Percentiles rank a stretch among this genome's conserved stretches.
phyloP scores from a whole-genome alignment of 768 basidiomycete genomes.

The Ephemerocybe angulata region DNA sequence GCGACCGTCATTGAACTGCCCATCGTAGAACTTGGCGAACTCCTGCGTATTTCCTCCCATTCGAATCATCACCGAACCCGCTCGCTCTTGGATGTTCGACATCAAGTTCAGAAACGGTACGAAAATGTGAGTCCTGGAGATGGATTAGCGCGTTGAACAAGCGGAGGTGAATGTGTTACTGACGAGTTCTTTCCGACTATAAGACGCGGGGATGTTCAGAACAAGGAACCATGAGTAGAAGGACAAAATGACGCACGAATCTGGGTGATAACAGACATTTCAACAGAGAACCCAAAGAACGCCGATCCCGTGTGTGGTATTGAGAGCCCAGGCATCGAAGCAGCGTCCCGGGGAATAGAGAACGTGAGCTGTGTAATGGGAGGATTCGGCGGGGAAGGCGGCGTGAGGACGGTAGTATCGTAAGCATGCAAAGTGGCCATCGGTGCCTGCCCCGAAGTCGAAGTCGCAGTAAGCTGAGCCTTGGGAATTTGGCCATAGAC shows the following conservation, averaged over 20 bases:
- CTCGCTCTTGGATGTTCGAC: slow-evolving; percentile 62
- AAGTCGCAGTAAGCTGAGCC: slow-evolving; percentile 15
- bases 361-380: slow-evolving; percentile 38
- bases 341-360: slow-evolving; percentile 35
- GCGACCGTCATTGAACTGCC: neutral
- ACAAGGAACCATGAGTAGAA: neutral
- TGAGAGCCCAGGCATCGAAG: slow-evolving; percentile 20
- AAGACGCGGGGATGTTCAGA: neutral
- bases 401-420: slow-evolving; percentile 44
- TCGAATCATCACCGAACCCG: slow-evolving; percentile 59
- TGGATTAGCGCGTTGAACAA: neutral
- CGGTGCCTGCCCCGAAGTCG: slow-evolving; percentile 3
- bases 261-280: slow-evolving; percentile 58
- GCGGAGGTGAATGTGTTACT: neutral
- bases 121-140: slow-evolving; percentile 33
- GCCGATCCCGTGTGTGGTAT: slow-evolving; percentile 10
- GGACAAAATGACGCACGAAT: slow-evolving; percentile 37
- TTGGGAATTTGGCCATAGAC: slow-evolving; percentile 32
- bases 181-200: slow-evolving; percentile 48
- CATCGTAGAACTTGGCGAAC: slow-evolving; percentile 30
- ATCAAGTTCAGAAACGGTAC: slow-evolving; percentile 76
- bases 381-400: slow-evolving; percentile 48
- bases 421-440: slow-evolving; percentile 42
- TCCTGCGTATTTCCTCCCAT: slow-evolving; percentile 84
- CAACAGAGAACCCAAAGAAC: slow-evolving; percentile 57